These are phyloP conservation scores for Microstegium vimineum DNA, from an alignment of 176 grass and related monocot species.

Conservation along the genomic window DNA sequence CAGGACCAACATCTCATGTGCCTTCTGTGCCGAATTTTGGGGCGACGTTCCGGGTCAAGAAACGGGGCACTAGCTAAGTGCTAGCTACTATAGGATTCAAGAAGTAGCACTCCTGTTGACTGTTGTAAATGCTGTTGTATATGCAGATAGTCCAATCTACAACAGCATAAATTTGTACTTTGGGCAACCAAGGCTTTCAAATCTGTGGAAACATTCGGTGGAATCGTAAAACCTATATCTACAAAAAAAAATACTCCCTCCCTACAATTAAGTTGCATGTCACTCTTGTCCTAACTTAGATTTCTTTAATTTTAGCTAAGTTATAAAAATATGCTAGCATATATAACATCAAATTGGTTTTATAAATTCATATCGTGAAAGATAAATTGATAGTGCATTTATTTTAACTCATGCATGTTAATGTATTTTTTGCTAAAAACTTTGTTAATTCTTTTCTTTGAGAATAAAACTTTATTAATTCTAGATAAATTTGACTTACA, in stretches of 20 bases:
- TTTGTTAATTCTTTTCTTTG: too few species aligned
- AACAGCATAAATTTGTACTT: background rate
- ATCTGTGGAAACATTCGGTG: background rate
- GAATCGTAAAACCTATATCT: background rate
- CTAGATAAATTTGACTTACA: background rate
- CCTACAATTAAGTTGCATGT: background rate
- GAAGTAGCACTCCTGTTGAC: background rate
- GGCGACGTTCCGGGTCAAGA: background rate
- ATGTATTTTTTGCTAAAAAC: background rate
- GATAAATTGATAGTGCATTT: background rate
- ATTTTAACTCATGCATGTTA: background rate
- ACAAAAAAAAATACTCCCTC: background rate
- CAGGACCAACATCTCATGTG: constrained; percentile 12
- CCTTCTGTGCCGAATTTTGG: background rate
- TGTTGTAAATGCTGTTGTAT: background rate
- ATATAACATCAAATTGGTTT: background rate
- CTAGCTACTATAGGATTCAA: background rate
- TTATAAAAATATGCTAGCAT: background rate
- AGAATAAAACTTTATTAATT: too few species aligned
- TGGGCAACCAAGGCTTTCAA: background rate
- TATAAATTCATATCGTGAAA: background rate
- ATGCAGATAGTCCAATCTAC: background rate
- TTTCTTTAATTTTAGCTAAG: background rate
- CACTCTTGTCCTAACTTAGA: background rate
- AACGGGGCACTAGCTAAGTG: background rate